Base-by-base conservation (phyloP, 2,329 filamentous ascomycete species). In the Sporothrix dimorphospora region DNA sequence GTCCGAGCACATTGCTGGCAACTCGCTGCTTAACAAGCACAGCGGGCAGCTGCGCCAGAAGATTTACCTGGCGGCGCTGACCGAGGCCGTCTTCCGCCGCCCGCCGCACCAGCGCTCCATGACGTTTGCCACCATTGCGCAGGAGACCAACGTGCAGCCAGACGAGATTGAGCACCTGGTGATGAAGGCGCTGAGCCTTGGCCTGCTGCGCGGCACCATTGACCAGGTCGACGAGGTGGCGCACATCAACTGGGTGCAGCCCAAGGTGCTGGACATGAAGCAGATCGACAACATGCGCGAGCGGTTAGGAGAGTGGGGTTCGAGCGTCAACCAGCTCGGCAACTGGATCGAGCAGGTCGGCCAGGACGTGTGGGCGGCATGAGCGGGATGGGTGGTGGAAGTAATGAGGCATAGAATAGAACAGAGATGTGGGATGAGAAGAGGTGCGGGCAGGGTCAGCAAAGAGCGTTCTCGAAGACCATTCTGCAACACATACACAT, bases 171-270 rank as follows among this genome's bases (percentile, higher is more conserved):
- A 99, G 86, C 95, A 98, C 81, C 85, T 99, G 75, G 92, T 99
- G 78, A 99, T 99, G 96, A 98, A 98, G 86, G 96, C 96, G n/a
- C 83, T 99, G 78, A 98, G 94, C 79, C 83, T 99, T 77, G 96
- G 96, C 0, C 85, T 99, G 77, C 85, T 99, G 76, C 89, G 92
- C 76, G 96, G 96, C 61, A 96, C 92, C 72, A 98, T 99, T 78
- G 96, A 99, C 81, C 95, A 99, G 84, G 96, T 99, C 42, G 94
- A 94, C 65, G 91, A 94, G 82, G 90, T 98, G 76, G 96, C 96
- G 57, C 90, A 94, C 80, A 98, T 99, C 82, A 95, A 95, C 78
- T 99, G 96, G 96, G 96, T 99, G 73, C 96, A 99, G 84, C 96
- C 96, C 27, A 98, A 98, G 88, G 94, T 99, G 42, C 84, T 99